Evolutionary conservation across 176 grass and related monocot genomes (phyloP), one percentile per base, ranked within the genome.

Genomic region (Calamus simplicifolius): DNA sequence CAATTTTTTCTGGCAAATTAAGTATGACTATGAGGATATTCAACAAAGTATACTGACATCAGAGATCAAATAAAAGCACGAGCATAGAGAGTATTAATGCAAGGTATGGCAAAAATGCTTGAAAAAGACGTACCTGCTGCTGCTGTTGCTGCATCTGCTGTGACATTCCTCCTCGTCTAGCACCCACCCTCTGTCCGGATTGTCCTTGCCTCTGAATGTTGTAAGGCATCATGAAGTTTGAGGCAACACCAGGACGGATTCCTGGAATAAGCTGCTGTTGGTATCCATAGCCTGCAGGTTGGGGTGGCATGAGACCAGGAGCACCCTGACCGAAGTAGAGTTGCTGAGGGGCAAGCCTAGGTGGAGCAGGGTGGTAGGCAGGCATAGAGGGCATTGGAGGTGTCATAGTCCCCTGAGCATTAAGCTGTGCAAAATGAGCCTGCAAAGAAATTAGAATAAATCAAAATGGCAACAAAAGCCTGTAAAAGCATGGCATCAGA

Each of bases 371-470:
- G 21, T 50, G 55, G 61, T 50, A 63, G 1, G 8, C 6, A 4
- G 69, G 48, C 25, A 58, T 27, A 52, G 69, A 29, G 8, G 69
- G 18, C 56, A 69, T 3, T 14, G 6, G 27, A 12, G 71, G 57
- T 25, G 48, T 3, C 52, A 79, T 61, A 29, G 54, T 5, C 3
- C 58, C 71, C 21, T 19, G 19, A 8, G 57, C 49, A 8, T 28
- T 60, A 57, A 64, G 3, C 17, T 56, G 63, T 63, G 76, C 58
- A 56, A 84, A 89, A 83, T 84, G 57, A 27, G 72, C 68, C 80
- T 76, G 19, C 4, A 5, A 28, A 18, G 13, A 29, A 23, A 12
- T n/a, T 29, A 56, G 19, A 59, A 43, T 58, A 48, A 38, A 68
- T 30, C 25, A 70, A 59, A 1, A 7, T 43, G 31, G 35, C 35